Evolutionary conservation across 2,329 filamentous ascomycete genomes (phyloP).

Genomic region (Fusarium subtropicale): DNA sequence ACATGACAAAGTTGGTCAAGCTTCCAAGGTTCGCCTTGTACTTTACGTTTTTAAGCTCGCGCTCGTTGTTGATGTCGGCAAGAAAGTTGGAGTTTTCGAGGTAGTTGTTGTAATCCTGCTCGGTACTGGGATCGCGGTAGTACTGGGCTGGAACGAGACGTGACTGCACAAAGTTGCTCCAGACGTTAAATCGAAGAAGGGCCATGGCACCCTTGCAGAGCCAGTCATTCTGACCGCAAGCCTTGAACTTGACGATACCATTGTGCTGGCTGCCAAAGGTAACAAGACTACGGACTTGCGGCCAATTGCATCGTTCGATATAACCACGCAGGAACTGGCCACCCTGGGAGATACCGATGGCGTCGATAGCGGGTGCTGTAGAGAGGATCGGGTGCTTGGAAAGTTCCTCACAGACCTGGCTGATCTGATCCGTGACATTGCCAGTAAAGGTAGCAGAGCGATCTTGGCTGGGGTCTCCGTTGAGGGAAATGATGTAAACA

Average conservation of each 20-base stretch:
- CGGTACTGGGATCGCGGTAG: slow-evolving; percentile 73
- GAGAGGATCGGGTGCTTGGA: slow-evolving; percentile 81
- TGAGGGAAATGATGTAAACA: slow-evolving; percentile 82
- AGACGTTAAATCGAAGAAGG: slow-evolving; percentile 82
- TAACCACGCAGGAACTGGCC: slow-evolving; percentile 95
- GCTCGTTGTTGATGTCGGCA: slow-evolving; percentile 97
- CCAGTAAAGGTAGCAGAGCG: slow-evolving; percentile 89
- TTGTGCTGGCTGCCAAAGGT: slow-evolving; percentile 95
- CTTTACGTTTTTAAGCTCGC: slow-evolving; percentile 74
- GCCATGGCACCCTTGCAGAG: slow-evolving; percentile 84
- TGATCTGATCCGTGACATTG: slow-evolving; percentile 84
- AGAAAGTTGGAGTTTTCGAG: slow-evolving; percentile 86
- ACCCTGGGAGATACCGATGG: slow-evolving; percentile 94
- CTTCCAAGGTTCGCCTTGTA: slow-evolving; percentile 78
- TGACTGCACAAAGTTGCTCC: slow-evolving; percentile 80
- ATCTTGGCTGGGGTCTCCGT: slow-evolving; percentile 74
- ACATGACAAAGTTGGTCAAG: slow-evolving; percentile 86
- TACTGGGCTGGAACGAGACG: slow-evolving; percentile 94
- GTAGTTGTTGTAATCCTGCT: slow-evolving; percentile 71
- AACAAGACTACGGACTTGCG: slow-evolving; percentile 80
- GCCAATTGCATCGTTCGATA: slow-evolving; percentile 84
- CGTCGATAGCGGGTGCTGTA: slow-evolving; percentile 85
- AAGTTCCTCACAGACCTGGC: slow-evolving; percentile 80
- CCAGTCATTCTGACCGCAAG: slow-evolving; percentile 78
- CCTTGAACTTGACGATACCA: slow-evolving; percentile 85